These are phyloP conservation scores for Clonostachys byssicola DNA, from an alignment of 2,329 filamentous ascomycete species.

Conservation along the genomic window DNA sequence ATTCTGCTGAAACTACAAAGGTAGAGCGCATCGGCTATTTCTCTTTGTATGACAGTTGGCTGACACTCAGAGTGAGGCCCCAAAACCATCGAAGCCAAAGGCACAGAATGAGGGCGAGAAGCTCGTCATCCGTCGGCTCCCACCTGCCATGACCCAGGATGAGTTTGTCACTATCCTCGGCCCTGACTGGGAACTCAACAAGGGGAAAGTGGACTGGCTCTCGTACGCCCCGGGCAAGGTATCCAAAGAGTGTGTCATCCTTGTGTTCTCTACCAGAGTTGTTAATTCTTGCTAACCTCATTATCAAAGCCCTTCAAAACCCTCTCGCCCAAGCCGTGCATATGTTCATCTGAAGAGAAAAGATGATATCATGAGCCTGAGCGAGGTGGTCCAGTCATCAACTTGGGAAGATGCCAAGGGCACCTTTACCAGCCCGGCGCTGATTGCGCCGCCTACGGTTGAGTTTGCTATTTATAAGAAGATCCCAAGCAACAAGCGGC, in stretches of 20 bases:
- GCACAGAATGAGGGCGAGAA: conserved; percentile 61
- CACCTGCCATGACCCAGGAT: conserved; percentile 75
- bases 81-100: conserved; percentile 21
- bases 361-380: conserved; percentile 62
- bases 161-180: conserved; percentile 75
- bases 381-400: conserved; percentile 63
- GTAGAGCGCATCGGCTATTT: neutral
- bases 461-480: conserved; percentile 85
- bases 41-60: too few relatives aligned
- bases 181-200: conserved; percentile 75
- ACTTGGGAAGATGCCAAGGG: conserved; percentile 80
- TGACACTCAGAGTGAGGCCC: conserved; percentile 9
- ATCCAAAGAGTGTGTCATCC: conserved; percentile 68
- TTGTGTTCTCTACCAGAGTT: neutral
- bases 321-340: conserved; percentile 73
- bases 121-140: conserved; percentile 77
- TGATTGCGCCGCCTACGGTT: conserved; percentile 74
- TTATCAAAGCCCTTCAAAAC: conserved; percentile 68
- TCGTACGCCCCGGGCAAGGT: conserved; percentile 65
- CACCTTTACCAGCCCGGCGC: conserved; percentile 64
- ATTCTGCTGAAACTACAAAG: neutral
- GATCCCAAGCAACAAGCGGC: conserved; percentile 68
- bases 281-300: too few relatives aligned
- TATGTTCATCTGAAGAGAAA: conserved; percentile 79
- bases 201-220: conserved; percentile 81